A percentile compares a stretch with the other conserved stretches of the same genome.
phyloP scores from a whole-genome alignment of 2,329 filamentous ascomycete species.

The Cylindrodendrum hubeiense region DNA sequence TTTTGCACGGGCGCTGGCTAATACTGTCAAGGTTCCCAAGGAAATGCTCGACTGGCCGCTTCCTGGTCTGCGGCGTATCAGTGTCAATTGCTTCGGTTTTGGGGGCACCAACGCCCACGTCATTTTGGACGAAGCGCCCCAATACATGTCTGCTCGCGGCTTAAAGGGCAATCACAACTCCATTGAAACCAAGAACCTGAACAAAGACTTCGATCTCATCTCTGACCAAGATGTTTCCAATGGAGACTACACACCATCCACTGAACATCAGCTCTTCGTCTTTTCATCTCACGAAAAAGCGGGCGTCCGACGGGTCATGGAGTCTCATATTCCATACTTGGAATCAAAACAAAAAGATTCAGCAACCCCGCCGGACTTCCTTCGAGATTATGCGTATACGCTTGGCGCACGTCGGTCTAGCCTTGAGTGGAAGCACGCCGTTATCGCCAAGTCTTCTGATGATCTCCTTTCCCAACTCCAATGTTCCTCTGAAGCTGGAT shows the following conservation, averaged over 20 bases:
- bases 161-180: conserved; percentile 54
- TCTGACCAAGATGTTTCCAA: not conserved
- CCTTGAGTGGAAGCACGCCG: conserved; percentile 57
- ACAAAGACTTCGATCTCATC: not conserved
- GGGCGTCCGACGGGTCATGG: conserved; percentile 52
- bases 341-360: conserved; percentile 18
- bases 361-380: conserved; percentile 29
- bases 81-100: conserved; percentile 70
- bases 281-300: conserved; percentile 59
- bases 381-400: conserved; percentile 60
- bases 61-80: conserved; percentile 59
- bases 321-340: conserved; percentile 51
- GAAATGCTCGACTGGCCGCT: conserved; percentile 58
- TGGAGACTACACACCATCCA: not conserved
- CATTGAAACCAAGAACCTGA: conserved; percentile 18
- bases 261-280: conserved; percentile 53
- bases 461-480: conserved; percentile 50
- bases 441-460: conserved; percentile 50
- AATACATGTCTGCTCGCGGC: conserved; percentile 52
- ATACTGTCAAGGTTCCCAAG: conserved; percentile 52
- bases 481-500: conserved; percentile 25
- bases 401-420: conserved; percentile 58
- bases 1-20: not conserved
- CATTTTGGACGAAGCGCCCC: conserved; percentile 61
- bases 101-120: conserved; percentile 69